Base-by-base conservation (phyloP, 2,329 filamentous ascomycete species). In the Daldinia eschscholtzii region DNA sequence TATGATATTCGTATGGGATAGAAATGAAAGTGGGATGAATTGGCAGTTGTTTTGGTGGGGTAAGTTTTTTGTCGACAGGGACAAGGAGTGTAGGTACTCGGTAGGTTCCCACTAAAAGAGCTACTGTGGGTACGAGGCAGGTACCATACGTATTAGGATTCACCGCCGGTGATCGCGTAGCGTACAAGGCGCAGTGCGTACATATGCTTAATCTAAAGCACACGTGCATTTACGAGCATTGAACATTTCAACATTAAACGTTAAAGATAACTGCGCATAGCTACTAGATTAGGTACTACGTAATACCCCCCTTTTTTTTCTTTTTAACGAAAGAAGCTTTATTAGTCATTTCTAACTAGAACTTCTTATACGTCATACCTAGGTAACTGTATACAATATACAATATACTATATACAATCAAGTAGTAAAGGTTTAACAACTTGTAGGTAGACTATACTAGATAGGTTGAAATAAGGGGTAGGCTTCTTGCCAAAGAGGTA, bases 11-110 rank as follows among this genome's bases (percentile, higher is more conserved):
- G 41, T 35, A 50, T 33, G 26, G 46, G 7, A 52, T 33, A 15
- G 33, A 44, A 23, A 12, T 42, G 41, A 50, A 50, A 56, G 62
- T 64, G 61, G 61, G 61, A 64, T 64, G 61, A 64, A 64, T 42
- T 20, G 37, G 10, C 6, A 23, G 18, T 18, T 57, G 7, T 7
- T 7, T 20, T 57, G 52, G 46, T 52, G 46, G 46, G 46, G 46
- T 52, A 52, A n/a, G 33, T 52, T 50, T n/a, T 52, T 30, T 48
- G 20, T 9, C 33, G n/a, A 55, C 52, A 55, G 30, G 46, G 46
- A 52, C 46, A 52, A 33, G 46, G 46, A 33, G 3, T 18, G 26
- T 26, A 52, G 15, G 46, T 41, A 44, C 35, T 41, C 56, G 30
- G 23, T 57, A 39, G 33, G 52, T 39, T 37, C 15, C 46, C 46